phyloP scores from a whole-genome alignment of 192 early-diverging fungal species.

The Oehlia diaphana region DNA sequence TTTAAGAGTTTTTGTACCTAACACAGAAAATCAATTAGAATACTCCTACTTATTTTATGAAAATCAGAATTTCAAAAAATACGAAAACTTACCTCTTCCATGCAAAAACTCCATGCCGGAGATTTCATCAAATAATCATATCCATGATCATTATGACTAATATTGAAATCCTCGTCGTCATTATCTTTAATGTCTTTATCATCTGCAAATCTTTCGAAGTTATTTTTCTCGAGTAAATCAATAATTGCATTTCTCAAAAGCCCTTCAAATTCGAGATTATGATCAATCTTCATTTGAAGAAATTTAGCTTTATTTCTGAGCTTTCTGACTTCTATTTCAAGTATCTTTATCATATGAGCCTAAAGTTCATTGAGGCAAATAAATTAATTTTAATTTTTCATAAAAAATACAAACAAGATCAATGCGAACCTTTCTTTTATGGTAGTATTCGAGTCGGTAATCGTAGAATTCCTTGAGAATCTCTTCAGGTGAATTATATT shows the following conservation, averaged over 20 bases:
- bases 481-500: constrained; percentile 75
- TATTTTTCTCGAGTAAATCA: constrained; percentile 65
- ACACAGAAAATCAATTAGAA: too few species aligned
- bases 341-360: constrained; percentile 57
- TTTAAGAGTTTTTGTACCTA: constrained; percentile 65
- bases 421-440: constrained; percentile 73
- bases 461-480: constrained; percentile 89
- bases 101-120: neutral
- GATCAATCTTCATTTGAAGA: constrained; percentile 87
- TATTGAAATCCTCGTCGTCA: constrained; percentile 28
- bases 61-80: too few species aligned
- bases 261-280: constrained; percentile 81
- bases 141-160: neutral
- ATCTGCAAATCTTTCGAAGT: constrained; percentile 53
- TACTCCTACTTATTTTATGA: too few species aligned
- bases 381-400: too few species aligned
- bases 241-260: constrained; percentile 79
- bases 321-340: constrained; percentile 64
- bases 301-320: constrained; percentile 88
- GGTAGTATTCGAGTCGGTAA: constrained; percentile 80
- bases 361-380: too few species aligned
- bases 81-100: neutral
- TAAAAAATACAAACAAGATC: too few species aligned
- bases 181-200: constrained; percentile 48
- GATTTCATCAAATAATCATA: constrained; percentile 22